These are phyloP conservation scores for Yamadazyma tumulicola DNA, from an alignment of 805 yeast species.

Conservation along the genomic window DNA sequence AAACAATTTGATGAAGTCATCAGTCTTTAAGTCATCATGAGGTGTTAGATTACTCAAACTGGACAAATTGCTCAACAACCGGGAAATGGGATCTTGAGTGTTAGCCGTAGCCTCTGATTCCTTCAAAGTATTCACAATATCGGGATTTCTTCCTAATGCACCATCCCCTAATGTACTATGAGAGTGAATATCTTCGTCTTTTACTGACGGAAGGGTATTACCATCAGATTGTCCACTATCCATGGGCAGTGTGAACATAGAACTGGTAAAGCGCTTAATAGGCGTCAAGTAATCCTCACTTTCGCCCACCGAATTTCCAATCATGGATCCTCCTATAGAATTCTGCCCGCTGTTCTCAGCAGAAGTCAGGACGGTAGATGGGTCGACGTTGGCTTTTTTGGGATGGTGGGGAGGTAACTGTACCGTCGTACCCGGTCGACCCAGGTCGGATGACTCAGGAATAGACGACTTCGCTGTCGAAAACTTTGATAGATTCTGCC, in stretches of 20 bases:
- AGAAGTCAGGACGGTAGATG: neutral
- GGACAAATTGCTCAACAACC: slow-evolving; percentile 3
- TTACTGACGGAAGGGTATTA: neutral
- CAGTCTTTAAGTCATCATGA: slow-evolving; percentile 19
- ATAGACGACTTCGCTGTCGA: slow-evolving; percentile 1
- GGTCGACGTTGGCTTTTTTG: neutral
- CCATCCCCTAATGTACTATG: neutral
- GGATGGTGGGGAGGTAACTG: slow-evolving; percentile 5
- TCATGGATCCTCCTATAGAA: neutral
- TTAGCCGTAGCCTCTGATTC: slow-evolving; percentile 4
- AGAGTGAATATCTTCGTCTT: neutral
- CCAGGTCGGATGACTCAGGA: slow-evolving; percentile 3
- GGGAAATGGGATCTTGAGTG: slow-evolving; percentile 4
- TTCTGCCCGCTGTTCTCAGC: neutral
- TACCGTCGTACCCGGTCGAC: neutral
- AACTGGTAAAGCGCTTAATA: slow-evolving; percentile 2
- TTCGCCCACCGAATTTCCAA: neutral
- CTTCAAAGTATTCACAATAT: no score
- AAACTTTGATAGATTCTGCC: slow-evolving; percentile 5
- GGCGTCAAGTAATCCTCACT: no score
- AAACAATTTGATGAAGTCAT: slow-evolving; percentile 33
- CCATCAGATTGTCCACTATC: neutral
- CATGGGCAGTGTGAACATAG: slow-evolving; percentile 1
- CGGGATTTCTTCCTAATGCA: neutral
- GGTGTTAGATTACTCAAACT: slow-evolving; percentile 9